Conservation (phyloP, 208 protist genomes). For the Acanthamoeba castellanii region DNA sequence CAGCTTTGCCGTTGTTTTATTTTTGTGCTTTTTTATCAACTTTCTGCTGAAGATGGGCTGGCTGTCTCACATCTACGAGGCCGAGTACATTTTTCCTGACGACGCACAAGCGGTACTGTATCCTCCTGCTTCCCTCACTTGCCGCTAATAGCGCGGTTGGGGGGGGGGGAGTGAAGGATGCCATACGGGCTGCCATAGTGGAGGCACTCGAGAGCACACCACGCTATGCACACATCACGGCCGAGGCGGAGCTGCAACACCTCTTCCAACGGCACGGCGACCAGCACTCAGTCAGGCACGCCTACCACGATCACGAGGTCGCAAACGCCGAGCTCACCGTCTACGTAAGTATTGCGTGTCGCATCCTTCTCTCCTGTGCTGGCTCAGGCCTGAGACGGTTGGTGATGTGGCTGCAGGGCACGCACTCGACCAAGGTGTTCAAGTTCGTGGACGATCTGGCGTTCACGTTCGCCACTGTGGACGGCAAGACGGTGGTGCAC, state of each 20-base stretch:
- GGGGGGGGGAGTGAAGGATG: neutral
- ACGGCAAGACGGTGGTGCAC: slow-evolving; percentile 21
- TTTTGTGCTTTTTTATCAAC: too few species aligned
- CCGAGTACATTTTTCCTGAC: neutral
- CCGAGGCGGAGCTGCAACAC: neutral
- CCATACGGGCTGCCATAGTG: neutral
- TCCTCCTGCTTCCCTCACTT: neutral
- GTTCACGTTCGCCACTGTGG: slow-evolving; percentile 17
- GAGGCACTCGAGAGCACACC: neutral
- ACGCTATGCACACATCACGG: neutral
- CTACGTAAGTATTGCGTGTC: neutral
- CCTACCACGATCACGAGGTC: slow-evolving; percentile 45
- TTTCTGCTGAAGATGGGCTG: slow-evolving; percentile 22
- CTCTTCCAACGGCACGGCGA: slow-evolving; percentile 34
- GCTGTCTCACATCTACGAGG: slow-evolving; percentile 29
- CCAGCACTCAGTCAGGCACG: slow-evolving; percentile 39
- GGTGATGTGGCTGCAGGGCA: neutral
- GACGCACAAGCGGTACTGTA: neutral
- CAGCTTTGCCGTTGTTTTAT: too few species aligned
- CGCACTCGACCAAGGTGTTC: slow-evolving; percentile 1
- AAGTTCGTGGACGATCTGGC: slow-evolving; percentile 47
- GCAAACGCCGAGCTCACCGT: slow-evolving; percentile 20
- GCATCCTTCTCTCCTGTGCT: neutral
- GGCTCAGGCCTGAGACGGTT: neutral
- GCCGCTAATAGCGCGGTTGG: neutral